Evolutionary conservation across 75 land plant genomes (phyloP), one percentile per base, ranked within the genome.

Genomic region (Picea sitchensis): DNA sequence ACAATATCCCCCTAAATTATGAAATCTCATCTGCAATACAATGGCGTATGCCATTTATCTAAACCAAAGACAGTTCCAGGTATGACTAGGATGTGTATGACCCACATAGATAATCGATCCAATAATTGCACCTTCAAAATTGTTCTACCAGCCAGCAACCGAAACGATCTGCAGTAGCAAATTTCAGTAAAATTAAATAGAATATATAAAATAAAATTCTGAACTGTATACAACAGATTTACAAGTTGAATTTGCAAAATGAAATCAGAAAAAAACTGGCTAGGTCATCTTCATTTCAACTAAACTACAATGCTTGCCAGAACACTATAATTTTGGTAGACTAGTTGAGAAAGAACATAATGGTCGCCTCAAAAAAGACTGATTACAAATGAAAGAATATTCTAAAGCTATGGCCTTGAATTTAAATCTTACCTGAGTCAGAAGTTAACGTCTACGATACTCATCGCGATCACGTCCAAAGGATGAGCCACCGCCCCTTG

Each of bases 401-500:
- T n/a, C 26, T 1, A 21, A 4, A 21, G 26, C 2, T 21, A 21
- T 61, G 63, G 11, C 21, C 26, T 20, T 61, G 0, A 61, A 61
- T 6, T n/a, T 61, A 61, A 61, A n/a, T 18, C 9, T 6, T 18
- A n/a, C 63, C 9, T 8, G 9, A 21, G 3, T 4, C 1, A 59
- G 8, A 61, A 67, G 44, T 71, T 23, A 71, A 71, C 74, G 74
- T 71, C 74, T 56, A 20, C 74, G 74, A 71, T 71, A 41, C 26
- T 71, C 74, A 71, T 71, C 74, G 11, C 74, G 74, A 44, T 71
- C 74, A 41, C 74, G 74, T 8, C 87, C 84, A 60, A 90, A 85
- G 59, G 83, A 79, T 32, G 73, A 78, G 34, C 84, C 74, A 18
- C 78, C 77, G 23, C 93, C 87, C 65, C 95, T 86, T 36, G 93